Evolutionary conservation across 371 early-diverging fungal genomes (phyloP).

Genomic region (Saksenaea vasiformis): DNA sequence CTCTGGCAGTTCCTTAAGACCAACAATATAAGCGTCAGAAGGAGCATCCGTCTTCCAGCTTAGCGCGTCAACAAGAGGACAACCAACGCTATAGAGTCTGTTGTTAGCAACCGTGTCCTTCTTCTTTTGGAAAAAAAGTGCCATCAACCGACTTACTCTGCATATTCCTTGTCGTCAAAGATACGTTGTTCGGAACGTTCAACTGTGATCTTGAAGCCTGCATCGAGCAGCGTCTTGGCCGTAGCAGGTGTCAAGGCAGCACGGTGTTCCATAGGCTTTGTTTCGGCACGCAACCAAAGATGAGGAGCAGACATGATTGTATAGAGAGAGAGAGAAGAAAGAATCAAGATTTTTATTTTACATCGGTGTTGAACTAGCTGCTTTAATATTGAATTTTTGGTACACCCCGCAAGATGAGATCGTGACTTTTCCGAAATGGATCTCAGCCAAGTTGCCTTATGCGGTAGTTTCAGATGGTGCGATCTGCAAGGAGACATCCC

Average conservation of each 20-base stretch:
- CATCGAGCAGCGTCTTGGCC: conserved; percentile 73
- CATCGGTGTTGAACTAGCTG: not conserved
- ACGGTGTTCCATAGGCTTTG: conserved; percentile 95
- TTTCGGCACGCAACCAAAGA: conserved; percentile 96
- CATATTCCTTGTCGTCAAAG: conserved; percentile 90
- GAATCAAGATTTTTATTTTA: not conserved
- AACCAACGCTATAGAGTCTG: conserved; percentile 64
- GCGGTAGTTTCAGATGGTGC: conserved; percentile 4
- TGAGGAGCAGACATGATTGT: conserved; percentile 49
- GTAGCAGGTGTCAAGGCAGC: conserved; percentile 90
- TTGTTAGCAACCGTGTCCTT: not conserved
- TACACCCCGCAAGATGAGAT: conserved; percentile 1
- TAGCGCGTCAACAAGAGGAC: conserved; percentile 75
- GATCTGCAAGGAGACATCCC: not conserved
- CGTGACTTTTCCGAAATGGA: not conserved
- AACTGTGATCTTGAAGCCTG: conserved; percentile 89
- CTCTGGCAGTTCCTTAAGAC: conserved; percentile 97
- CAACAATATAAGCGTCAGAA: conserved; percentile 86
- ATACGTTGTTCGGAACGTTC: conserved; percentile 83
- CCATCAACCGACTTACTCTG: conserved; percentile 53
- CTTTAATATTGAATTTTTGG: not conserved
- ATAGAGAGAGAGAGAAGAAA: not conserved
- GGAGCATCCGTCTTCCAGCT: conserved; percentile 90
- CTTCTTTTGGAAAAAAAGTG: not conserved
- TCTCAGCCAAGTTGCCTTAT: conserved; percentile 3